Percentiles rank a stretch among this genome's conserved stretches.
Evolutionary conservation across 2,329 filamentous ascomycete genomes (phyloP).

Genomic region (Xylaria arbuscula): DNA sequence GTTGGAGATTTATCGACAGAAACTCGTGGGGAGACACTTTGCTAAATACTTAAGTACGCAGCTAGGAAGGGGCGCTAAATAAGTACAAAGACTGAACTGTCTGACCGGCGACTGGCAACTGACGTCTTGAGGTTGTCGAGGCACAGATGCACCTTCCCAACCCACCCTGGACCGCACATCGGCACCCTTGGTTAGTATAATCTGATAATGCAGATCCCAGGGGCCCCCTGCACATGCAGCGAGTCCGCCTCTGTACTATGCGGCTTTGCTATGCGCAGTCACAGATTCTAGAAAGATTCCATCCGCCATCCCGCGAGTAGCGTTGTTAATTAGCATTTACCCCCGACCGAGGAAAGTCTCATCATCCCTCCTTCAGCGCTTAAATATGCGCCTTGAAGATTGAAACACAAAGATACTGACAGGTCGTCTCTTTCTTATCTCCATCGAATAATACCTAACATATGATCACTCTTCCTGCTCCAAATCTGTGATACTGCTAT

Average conservation of each 20-base stretch:
- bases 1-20: constrained; percentile 16
- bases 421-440: constrained; percentile 6
- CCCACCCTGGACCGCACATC: neutral
- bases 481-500: constrained; percentile 9
- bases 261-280: constrained; percentile 1
- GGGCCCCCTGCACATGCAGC: constrained; percentile 31
- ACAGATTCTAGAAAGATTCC: constrained; percentile 27
- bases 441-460: constrained; percentile 14
- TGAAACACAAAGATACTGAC: constrained; percentile 7
- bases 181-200: constrained; percentile 26
- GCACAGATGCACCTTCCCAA: neutral
- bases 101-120: constrained; percentile 20
- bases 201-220: constrained; percentile 38
- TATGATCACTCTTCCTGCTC: constrained; percentile 9
- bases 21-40: constrained; percentile 23
- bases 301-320: neutral
- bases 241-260: constrained; percentile 4
- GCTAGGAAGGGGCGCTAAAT: neutral
- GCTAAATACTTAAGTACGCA: neutral
- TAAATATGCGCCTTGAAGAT: constrained; percentile 21
- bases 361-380: neutral
- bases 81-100: constrained; percentile 25
- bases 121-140: constrained; percentile 15
- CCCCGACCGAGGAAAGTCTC: neutral
- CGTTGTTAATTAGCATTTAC: neutral